These are phyloP conservation scores for Lactifluus piperatus DNA, from an alignment of 768 basidiomycete genomes.

Conservation along the genomic window DNA sequence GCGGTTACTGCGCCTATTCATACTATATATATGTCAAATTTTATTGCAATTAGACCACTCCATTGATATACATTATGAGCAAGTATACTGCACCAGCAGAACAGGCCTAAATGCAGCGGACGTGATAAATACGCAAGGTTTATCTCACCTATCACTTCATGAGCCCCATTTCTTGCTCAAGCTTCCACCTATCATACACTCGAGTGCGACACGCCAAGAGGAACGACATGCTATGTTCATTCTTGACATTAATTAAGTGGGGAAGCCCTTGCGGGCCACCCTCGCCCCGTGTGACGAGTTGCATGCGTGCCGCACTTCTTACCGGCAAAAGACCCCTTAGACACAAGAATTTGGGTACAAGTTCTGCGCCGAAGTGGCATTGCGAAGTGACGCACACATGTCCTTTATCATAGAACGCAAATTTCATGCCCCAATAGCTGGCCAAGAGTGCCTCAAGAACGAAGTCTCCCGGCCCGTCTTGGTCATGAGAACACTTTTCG, in stretches of 20 bases:
- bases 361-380: constrained; percentile 79
- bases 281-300: constrained; percentile 65
- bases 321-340: too few relatives aligned
- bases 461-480: constrained; percentile 90
- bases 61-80: too few relatives aligned
- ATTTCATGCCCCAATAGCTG: constrained; percentile 84
- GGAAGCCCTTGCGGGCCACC: constrained; percentile 68
- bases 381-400: constrained; percentile 85
- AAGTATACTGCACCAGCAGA: too few relatives aligned
- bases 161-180: constrained; percentile 18
- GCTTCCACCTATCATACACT: constrained; percentile 77
- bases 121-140: background rate
- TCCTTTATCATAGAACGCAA: constrained; percentile 87
- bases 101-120: too few relatives aligned
- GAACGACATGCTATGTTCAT: constrained; percentile 79
- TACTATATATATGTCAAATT: too few relatives aligned
- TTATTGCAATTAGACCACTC: too few relatives aligned
- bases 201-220: constrained; percentile 81
- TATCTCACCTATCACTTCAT: background rate
- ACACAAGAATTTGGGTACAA: constrained; percentile 67
- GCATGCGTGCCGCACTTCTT: constrained; percentile 42
- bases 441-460: constrained; percentile 83
- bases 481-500: constrained; percentile 79
- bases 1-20: too few relatives aligned
- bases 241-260: constrained; percentile 76